phyloP scores from a whole-genome alignment of 1,284 basidiomycete species.

The Wolfiporia cocos region DNA sequence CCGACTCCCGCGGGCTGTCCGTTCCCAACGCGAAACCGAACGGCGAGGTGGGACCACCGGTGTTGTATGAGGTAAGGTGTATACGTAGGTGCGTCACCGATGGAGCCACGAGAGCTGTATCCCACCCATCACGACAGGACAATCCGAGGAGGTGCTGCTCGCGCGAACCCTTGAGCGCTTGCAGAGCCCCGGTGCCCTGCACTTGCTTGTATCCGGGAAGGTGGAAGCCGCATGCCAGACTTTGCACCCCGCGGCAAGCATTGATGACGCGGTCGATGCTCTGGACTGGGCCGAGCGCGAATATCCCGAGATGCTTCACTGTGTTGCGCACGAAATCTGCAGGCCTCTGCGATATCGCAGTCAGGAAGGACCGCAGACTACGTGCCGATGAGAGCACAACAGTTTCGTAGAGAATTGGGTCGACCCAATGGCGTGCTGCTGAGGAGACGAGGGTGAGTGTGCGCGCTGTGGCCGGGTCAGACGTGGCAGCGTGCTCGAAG shows the following conservation, averaged over 20 bases:
- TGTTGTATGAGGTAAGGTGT: conserved; percentile 25
- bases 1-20: conserved; percentile 14
- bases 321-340: conserved; percentile 18
- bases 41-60: conserved; percentile 14
- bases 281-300: conserved; percentile 30
- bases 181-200: conserved; percentile 15
- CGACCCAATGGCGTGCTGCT: conserved; percentile 26
- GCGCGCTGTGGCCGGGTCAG: conserved; percentile 24
- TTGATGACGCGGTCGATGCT: conserved; percentile 28
- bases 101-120: conserved; percentile 25
- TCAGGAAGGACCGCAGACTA: conserved; percentile 26
- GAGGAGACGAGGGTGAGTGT: conserved; percentile 30
- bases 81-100: conserved; percentile 30
- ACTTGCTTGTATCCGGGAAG: conserved; percentile 24
- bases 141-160: conserved; percentile 34
- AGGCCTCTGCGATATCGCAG: conserved; percentile 24
- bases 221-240: conserved; percentile 34
- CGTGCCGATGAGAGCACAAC: conserved; percentile 31
- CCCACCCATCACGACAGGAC: conserved; percentile 32
- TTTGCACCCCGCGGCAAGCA: conserved; percentile 26
- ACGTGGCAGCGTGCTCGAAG: conserved; percentile 29
- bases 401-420: conserved; percentile 32
- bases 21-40: conserved; percentile 12
- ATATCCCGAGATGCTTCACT: conserved; percentile 26
- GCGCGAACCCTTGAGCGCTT: conserved; percentile 17